These are phyloP conservation scores for Botrytis hyacinthi DNA, from an alignment of 2,329 filamentous ascomycete species.

Conservation along the genomic window DNA sequence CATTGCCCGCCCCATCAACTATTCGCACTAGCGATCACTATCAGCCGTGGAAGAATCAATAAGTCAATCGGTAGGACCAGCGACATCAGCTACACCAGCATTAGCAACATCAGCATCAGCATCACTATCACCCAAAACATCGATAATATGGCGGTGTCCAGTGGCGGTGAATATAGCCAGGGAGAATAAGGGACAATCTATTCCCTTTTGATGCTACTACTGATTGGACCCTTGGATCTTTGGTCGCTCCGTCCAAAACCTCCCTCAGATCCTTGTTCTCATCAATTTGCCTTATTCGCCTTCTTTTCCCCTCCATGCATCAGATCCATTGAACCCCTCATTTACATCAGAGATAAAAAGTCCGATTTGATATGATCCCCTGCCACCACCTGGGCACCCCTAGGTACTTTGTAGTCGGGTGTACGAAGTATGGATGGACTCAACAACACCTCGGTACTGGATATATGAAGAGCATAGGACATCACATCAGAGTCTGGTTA, in stretches of 20 bases:
- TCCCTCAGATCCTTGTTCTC: not conserved
- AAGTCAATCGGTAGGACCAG: not conserved
- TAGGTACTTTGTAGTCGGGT: not conserved
- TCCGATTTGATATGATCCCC: not conserved
- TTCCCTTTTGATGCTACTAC: not conserved
- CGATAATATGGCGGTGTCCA: not conserved
- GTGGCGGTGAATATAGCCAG: conserved; percentile 4
- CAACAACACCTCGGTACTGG: not conserved
- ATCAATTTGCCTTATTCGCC: not conserved
- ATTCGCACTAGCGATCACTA: not conserved
- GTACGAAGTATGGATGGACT: not conserved
- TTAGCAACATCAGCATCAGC: not conserved
- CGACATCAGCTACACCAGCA: not conserved
- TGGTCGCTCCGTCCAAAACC: not conserved
- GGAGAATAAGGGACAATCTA: not conserved
- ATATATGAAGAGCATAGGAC: not conserved
- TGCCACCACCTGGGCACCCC: not conserved
- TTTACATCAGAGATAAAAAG: not conserved
- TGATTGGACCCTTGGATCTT: not conserved
- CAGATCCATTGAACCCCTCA: not conserved
- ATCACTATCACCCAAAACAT: not conserved
- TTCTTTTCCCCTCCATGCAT: conserved; percentile 1
- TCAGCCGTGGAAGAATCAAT: not conserved
- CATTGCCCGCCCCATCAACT: not conserved
- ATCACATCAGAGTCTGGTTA: not conserved